These are phyloP conservation scores for Hypoxylon subgilvum DNA, from an alignment of 495 filamentous ascomycete species.

Conservation along the genomic window DNA sequence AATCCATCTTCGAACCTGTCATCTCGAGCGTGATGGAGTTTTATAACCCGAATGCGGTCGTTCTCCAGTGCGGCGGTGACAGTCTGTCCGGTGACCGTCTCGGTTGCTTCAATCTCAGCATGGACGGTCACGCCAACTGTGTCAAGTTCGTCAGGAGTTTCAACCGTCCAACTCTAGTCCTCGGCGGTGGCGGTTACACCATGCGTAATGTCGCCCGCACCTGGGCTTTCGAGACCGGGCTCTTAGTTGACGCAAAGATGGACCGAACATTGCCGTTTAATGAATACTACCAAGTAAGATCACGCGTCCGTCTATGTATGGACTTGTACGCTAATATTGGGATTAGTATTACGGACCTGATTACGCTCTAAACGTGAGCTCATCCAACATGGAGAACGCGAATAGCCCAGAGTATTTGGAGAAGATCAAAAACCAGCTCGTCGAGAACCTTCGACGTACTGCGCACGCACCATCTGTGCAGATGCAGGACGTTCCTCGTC, in stretches of 20 bases:
- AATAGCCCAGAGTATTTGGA: slow-evolving; percentile 93
- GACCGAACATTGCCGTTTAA: slow-evolving; percentile 87
- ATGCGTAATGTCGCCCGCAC: slow-evolving; percentile 98
- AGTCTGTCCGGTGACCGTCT: slow-evolving; percentile 92
- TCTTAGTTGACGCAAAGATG: slow-evolving; percentile 82
- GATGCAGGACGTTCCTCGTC: slow-evolving; percentile 90
- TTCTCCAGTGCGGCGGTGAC: slow-evolving; percentile 96
- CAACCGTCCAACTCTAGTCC: slow-evolving; percentile 84
- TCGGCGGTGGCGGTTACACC: slow-evolving; percentile 96
- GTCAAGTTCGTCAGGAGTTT: slow-evolving; percentile 95
- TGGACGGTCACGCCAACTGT: slow-evolving; percentile 97
- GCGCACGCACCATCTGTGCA: slow-evolving; percentile 90
- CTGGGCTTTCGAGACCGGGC: slow-evolving; percentile 95
- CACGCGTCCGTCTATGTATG: background rate
- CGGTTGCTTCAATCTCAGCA: slow-evolving; percentile 97
- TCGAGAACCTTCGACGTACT: slow-evolving; percentile 91
- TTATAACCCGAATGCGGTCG: slow-evolving; percentile 91
- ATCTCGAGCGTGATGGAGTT: slow-evolving; percentile 94
- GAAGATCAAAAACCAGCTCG: slow-evolving; percentile 90
- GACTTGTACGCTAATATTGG: slow-evolving; percentile 39
- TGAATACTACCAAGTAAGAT: slow-evolving; percentile 92
- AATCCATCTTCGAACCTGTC: slow-evolving; percentile 93
- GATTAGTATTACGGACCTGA: slow-evolving; percentile 92
- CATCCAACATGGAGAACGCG: slow-evolving; percentile 99
- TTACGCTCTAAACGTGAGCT: slow-evolving; percentile 90